phyloP scores from a whole-genome alignment of 2,329 filamentous ascomycete species.

The Alternaria sp. region DNA sequence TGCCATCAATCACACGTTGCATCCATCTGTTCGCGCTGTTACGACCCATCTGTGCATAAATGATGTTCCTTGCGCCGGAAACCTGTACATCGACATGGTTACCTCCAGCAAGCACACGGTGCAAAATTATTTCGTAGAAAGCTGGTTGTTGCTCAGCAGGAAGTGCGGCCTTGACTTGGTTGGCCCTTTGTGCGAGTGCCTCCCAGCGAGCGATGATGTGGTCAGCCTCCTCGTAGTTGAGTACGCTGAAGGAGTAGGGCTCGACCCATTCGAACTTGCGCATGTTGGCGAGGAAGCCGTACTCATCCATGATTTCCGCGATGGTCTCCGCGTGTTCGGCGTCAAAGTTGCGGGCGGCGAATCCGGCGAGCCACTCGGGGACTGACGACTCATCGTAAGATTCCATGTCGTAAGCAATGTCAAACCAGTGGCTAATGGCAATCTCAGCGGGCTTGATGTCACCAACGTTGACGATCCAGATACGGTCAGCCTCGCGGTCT shows the following conservation, averaged over 20 bases:
- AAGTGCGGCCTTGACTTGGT: slow-evolving; percentile 65
- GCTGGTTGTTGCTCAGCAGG: slow-evolving; percentile 61
- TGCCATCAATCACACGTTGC: slow-evolving; percentile 48
- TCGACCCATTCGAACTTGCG: slow-evolving; percentile 71
- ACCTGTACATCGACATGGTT: slow-evolving; percentile 62
- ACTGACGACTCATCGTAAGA: slow-evolving; percentile 66
- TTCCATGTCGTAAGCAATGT: slow-evolving; percentile 71
- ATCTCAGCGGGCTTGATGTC: slow-evolving; percentile 72
- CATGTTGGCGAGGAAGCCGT: slow-evolving; percentile 65
- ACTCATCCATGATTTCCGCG: slow-evolving; percentile 63
- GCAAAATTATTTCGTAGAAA: slow-evolving; percentile 70
- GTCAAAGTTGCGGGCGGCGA: slow-evolving; percentile 67
- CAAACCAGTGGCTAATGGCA: slow-evolving; percentile 72
- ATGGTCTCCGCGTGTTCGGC: slow-evolving; percentile 58
- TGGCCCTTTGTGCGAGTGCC: slow-evolving; percentile 62
- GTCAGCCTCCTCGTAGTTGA: slow-evolving; percentile 72
- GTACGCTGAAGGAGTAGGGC: slow-evolving; percentile 65
- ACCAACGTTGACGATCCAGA: slow-evolving; percentile 74
- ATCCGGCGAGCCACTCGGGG: slow-evolving; percentile 64
- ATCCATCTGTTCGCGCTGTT: slow-evolving; percentile 52
- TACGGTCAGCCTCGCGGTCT: slow-evolving; percentile 64
- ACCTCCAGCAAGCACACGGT: slow-evolving; percentile 66
- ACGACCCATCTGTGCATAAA: slow-evolving; percentile 49
- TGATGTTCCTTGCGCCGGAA: slow-evolving; percentile 48
- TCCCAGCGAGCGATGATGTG: slow-evolving; percentile 65